Evolutionary conservation across 768 basidiomycete genomes (phyloP).

Genomic region (Macrolepiota fuliginosa): DNA sequence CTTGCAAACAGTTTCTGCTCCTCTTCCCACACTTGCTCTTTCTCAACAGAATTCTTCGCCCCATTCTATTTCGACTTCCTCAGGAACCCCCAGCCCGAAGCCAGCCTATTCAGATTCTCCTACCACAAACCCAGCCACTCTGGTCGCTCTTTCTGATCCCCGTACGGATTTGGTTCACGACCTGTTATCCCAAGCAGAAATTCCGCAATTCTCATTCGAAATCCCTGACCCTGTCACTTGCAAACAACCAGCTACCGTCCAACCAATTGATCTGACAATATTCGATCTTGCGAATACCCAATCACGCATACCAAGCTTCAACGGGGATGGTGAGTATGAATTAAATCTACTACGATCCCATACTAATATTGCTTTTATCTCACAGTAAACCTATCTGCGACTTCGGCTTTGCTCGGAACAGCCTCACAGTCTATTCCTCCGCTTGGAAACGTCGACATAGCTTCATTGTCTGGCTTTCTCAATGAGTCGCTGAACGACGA

Average conservation of each 20-base stretch:
- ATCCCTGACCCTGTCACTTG: not conserved
- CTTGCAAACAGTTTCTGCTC: constrained; percentile 5
- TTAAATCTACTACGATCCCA: not conserved
- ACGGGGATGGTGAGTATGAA: not conserved
- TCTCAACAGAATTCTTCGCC: not conserved
- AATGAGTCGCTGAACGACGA: not conserved
- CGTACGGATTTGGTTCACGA: not conserved
- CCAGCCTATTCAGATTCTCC: not conserved
- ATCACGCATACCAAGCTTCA: not conserved
- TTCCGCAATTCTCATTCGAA: constrained; percentile 1
- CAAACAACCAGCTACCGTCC: not conserved
- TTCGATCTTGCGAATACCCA: not conserved
- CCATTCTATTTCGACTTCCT: not conserved
- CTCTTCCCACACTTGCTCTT: not conserved
- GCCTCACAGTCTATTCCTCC: no score
- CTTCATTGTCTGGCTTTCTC: not conserved
- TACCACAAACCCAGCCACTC: not conserved
- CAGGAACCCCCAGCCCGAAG: not conserved
- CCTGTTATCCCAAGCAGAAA: not conserved
- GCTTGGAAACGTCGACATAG: not conserved
- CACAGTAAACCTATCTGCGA: not conserved
- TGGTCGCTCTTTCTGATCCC: not conserved
- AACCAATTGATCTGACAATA: not conserved
- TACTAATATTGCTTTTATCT: not conserved
- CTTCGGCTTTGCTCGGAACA: not conserved